Conservation (phyloP, 2,329 filamentous ascomycete genomes). For the Epichloe amarillans region DNA sequence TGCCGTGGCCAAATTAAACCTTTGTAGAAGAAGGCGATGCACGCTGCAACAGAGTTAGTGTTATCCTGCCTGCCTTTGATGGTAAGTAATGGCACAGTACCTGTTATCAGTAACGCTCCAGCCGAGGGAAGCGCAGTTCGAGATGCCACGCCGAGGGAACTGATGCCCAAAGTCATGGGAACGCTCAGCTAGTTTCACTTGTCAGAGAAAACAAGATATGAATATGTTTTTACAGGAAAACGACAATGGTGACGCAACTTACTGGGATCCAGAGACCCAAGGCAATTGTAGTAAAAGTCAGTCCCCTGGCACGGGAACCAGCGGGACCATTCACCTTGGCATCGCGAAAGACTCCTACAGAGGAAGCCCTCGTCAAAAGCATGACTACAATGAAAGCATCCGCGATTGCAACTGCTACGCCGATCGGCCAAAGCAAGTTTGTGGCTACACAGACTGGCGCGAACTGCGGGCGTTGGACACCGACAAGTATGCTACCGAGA, state of each 20-base stretch:
- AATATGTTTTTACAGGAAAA: background rate
- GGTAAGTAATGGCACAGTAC: slow-evolving; percentile 18
- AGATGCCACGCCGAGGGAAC: slow-evolving; percentile 26
- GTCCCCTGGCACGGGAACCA: slow-evolving; percentile 23
- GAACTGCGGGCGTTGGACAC: slow-evolving; percentile 39
- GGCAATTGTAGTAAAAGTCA: slow-evolving; percentile 28
- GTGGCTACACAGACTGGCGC: slow-evolving; percentile 37
- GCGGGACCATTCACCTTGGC: slow-evolving; percentile 15
- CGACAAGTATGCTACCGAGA: slow-evolving; percentile 40
- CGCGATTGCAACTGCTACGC: slow-evolving; percentile 29
- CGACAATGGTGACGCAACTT: slow-evolving; percentile 15
- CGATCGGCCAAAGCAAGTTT: slow-evolving; percentile 30
- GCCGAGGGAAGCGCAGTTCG: slow-evolving; percentile 37
- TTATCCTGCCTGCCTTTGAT: slow-evolving; percentile 16
- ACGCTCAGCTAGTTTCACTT: slow-evolving; percentile 31
- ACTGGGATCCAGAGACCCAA: slow-evolving; percentile 42
- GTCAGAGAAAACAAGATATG: background rate
- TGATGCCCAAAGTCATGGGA: slow-evolving; percentile 35
- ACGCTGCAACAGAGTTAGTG: slow-evolving; percentile 9
- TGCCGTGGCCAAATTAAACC: slow-evolving; percentile 7
- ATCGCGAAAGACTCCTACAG: slow-evolving; percentile 21
- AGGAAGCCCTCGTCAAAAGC: slow-evolving; percentile 28
- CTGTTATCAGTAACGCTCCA: slow-evolving; percentile 35
- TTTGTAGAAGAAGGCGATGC: slow-evolving; percentile 16
- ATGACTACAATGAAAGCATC: slow-evolving; percentile 32